Percentiles rank a stretch among this genome's conserved stretches.
Evolutionary conservation across 208 protist species (phyloP).

Genomic region (Kentomonas sorsogonicus): DNA sequence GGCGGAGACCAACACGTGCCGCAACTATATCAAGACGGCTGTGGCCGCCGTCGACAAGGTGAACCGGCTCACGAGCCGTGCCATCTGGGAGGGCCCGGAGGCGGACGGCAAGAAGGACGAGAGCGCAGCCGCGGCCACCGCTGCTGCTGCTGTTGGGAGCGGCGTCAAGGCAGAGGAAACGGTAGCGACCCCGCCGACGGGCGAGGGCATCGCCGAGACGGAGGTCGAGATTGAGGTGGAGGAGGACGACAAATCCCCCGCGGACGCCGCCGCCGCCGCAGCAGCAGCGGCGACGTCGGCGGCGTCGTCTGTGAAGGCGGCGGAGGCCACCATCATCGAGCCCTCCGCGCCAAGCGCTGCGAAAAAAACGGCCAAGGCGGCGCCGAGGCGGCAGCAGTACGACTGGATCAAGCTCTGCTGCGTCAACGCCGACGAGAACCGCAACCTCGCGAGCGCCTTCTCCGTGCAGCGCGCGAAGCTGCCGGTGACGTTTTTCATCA

Average conservation of each 20-base stretch:
- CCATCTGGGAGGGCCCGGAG: not conserved
- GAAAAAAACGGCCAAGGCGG: conserved; percentile 5
- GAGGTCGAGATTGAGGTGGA: not conserved
- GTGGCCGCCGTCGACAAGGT: conserved; percentile 70
- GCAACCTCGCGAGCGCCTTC: conserved; percentile 82
- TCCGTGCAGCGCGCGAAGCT: conserved; percentile 80
- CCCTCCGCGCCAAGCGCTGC: not conserved
- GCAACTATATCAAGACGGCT: conserved; percentile 43
- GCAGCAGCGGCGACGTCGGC: conserved; percentile 1
- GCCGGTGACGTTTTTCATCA: conserved; percentile 84
- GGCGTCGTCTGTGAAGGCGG: not conserved
- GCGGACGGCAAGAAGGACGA: not conserved
- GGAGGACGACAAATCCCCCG: too few species aligned
- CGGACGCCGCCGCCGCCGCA: too few species aligned
- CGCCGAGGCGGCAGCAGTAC: conserved; percentile 1
- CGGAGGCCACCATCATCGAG: not conserved
- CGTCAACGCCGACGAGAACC: conserved; percentile 84
- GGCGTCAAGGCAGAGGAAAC: conserved; percentile 1
- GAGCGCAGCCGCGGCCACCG: conserved; percentile 3
- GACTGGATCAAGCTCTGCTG: conserved; percentile 82
- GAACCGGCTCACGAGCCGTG: conserved; percentile 41
- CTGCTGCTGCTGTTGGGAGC: not conserved
- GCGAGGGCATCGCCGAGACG: not conserved
- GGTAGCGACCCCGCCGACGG: too few species aligned
- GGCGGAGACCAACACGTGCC: conserved; percentile 59